Conservation (phyloP, 1,284 basidiomycete species). For the Ustilago trichophora region DNA sequence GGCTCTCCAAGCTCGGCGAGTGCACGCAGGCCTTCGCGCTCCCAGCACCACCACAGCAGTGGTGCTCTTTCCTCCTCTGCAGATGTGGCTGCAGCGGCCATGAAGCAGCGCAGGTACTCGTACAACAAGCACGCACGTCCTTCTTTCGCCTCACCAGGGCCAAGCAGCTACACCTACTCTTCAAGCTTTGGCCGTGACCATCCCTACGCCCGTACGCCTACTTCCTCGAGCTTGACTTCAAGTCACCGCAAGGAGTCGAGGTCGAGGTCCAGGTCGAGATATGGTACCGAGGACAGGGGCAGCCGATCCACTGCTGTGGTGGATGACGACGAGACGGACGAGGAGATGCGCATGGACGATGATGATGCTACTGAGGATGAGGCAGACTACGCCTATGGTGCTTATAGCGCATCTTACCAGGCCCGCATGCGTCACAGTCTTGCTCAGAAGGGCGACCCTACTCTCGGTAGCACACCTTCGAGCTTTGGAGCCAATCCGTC, state of each 20-base stretch:
- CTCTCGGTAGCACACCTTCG: slow-evolving; percentile 29
- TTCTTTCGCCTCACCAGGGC: slow-evolving; percentile 29
- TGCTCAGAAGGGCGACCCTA: slow-evolving; percentile 19
- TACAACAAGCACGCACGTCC: slow-evolving; percentile 41
- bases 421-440: slow-evolving; percentile 24
- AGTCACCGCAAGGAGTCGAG: slow-evolving; percentile 33
- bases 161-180: slow-evolving; percentile 47
- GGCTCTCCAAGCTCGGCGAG: slow-evolving; percentile 23
- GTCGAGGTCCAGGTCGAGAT: slow-evolving; percentile 28
- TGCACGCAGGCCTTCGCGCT: slow-evolving; percentile 29
- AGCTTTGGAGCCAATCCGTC: slow-evolving; percentile 36
- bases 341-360: slow-evolving; percentile 59
- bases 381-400: slow-evolving; percentile 33
- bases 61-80: slow-evolving; percentile 37
- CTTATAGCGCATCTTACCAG: slow-evolving; percentile 35
- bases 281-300: slow-evolving; percentile 13
- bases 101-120: slow-evolving; percentile 48
- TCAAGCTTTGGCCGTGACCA: slow-evolving; percentile 45
- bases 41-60: slow-evolving; percentile 31
- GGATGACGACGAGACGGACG: slow-evolving; percentile 65
- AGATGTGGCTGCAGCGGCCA: slow-evolving; percentile 44
- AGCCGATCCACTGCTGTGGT: slow-evolving; percentile 10
- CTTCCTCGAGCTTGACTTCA: slow-evolving; percentile 24
- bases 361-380: slow-evolving; percentile 61
- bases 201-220: slow-evolving; percentile 49